Percentiles rank a stretch among this genome's conserved stretches.
Conservation (phyloP, 139 green algal species). For the Eudorina sp. region DNA sequence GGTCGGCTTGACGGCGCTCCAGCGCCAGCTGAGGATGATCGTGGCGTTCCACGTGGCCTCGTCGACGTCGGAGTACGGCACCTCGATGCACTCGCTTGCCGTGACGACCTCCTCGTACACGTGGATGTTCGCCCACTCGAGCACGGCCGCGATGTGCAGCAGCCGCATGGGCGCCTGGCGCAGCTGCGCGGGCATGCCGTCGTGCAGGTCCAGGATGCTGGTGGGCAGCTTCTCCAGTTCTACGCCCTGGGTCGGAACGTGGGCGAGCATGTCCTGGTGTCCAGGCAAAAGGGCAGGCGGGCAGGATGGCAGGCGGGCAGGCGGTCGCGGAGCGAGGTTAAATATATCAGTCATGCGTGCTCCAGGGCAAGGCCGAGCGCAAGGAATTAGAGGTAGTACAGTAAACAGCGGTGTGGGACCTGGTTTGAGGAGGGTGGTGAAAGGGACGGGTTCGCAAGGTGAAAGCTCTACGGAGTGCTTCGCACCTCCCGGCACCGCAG, state of each 20-base stretch:
- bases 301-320: background rate
- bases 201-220: conserved; percentile 23
- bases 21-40: conserved; percentile 25
- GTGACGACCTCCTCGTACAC: conserved; percentile 37
- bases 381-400: background rate
- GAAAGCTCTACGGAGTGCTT: too few relatives aligned
- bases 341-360: background rate
- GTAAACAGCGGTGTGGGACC: background rate
- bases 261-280: background rate
- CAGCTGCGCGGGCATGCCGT: background rate
- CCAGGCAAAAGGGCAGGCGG: background rate
- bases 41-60: background rate
- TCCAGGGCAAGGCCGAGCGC: background rate
- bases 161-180: conserved; percentile 25
- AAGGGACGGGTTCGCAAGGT: too few relatives aligned
- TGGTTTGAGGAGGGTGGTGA: too few relatives aligned
- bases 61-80: conserved; percentile 7
- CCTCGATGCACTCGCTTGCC: background rate
- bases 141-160: conserved; percentile 4
- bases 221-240: conserved; percentile 10
- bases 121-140: background rate
- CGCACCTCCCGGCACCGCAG: too few relatives aligned
- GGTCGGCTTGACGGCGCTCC: background rate
- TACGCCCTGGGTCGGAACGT: background rate
- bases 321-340: background rate